phyloP scores from a whole-genome alignment of 805 yeast species.

The Metahyphopichia silvanorum region DNA sequence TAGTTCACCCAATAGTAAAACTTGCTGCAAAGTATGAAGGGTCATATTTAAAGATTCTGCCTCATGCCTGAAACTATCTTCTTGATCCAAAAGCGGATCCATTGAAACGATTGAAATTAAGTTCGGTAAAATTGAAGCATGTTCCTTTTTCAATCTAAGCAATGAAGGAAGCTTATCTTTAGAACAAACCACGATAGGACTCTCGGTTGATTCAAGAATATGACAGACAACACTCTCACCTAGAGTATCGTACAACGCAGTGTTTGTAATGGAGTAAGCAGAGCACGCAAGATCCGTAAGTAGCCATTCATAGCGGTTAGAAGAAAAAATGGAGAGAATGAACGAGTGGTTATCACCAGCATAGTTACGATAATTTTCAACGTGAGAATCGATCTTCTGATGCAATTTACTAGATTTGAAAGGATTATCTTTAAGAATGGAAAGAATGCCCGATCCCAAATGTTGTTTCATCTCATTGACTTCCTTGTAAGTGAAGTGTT shows the following conservation, averaged over 20 bases:
- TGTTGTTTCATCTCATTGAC: constrained; percentile 27
- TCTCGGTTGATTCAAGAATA: constrained; percentile 14
- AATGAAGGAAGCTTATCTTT: constrained; percentile 13
- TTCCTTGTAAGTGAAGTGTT: constrained; percentile 19
- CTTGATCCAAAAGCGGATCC: constrained; percentile 12
- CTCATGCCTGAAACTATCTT: background rate
- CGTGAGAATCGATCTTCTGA: constrained; percentile 15
- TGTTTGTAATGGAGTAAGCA: constrained; percentile 14
- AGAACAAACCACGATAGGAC: constrained; percentile 14
- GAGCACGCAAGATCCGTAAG: constrained; percentile 10
- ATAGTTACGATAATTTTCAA: constrained; percentile 20
- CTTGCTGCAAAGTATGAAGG: constrained; percentile 27
- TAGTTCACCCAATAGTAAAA: constrained; percentile 28
- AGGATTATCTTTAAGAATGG: constrained; percentile 21
- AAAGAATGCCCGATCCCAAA: constrained; percentile 40
- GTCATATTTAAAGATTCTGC: constrained; percentile 20
- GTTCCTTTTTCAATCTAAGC: constrained; percentile 9
- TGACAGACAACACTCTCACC: constrained; percentile 16
- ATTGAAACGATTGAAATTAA: constrained; percentile 21
- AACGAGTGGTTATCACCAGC: constrained; percentile 3
- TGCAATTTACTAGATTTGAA: constrained; percentile 12
- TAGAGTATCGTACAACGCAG: constrained; percentile 19
- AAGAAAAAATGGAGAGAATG: constrained; percentile 15
- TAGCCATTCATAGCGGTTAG: constrained; percentile 13
- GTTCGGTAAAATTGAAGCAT: constrained; percentile 11